These are phyloP conservation scores for Coniochaeta prunicola DNA, from an alignment of 2,329 filamentous ascomycete genomes.

Conservation along the genomic window DNA sequence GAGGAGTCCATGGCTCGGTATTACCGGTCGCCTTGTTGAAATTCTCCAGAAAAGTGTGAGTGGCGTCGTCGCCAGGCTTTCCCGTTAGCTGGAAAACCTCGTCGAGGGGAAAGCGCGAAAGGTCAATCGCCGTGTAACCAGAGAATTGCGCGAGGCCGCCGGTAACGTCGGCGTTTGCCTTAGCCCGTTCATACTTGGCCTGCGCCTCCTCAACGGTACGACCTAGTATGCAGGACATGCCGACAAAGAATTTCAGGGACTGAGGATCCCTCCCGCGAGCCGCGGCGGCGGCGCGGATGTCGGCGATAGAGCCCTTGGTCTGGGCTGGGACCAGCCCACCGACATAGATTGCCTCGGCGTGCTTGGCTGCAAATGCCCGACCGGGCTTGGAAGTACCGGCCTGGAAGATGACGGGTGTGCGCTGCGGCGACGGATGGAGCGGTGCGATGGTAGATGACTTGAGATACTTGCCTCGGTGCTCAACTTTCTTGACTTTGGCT, in stretches of 20 bases:
- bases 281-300: constrained; percentile 38
- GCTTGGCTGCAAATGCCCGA: constrained; percentile 59
- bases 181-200: constrained; percentile 34
- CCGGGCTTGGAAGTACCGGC: constrained; percentile 61
- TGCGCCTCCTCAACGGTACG: constrained; percentile 36
- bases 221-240: constrained; percentile 33
- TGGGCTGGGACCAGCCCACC: constrained; percentile 57
- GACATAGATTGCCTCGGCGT: constrained; percentile 66
- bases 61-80: constrained; percentile 45
- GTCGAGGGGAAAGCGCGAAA: constrained; percentile 43
- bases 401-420: constrained; percentile 63
- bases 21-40: constrained; percentile 35
- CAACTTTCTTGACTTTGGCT: constrained; percentile 50
- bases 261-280: constrained; percentile 39
- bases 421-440: constrained; percentile 58
- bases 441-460: constrained; percentile 51
- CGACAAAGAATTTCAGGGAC: constrained; percentile 41
- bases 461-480: constrained; percentile 52
- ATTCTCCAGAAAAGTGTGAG: constrained; percentile 39
- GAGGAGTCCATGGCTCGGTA: constrained; percentile 34
- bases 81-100: no score
- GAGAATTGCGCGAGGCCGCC: constrained; percentile 42
- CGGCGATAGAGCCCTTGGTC: constrained; percentile 45
- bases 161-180: constrained; percentile 37
- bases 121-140: constrained; percentile 47